These are phyloP conservation scores for Saturnispora mendoncae DNA, from an alignment of 805 yeast genomes.

Conservation along the genomic window DNA sequence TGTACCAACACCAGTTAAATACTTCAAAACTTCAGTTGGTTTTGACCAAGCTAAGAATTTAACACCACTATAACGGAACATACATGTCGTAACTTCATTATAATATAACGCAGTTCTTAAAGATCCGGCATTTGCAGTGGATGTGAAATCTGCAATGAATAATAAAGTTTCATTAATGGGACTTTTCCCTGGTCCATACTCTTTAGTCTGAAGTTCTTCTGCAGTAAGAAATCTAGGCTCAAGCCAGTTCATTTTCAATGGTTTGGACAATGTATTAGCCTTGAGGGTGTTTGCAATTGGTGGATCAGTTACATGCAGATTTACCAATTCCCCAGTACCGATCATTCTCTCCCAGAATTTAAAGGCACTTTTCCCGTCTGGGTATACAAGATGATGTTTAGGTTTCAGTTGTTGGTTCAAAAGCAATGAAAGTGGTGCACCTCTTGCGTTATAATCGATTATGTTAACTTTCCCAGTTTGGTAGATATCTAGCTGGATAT, in stretches of 20 bases:
- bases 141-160: slow-evolving; percentile 24
- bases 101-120: slow-evolving; percentile 29
- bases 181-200: slow-evolving; percentile 6
- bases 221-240: slow-evolving; percentile 23
- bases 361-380: slow-evolving; percentile 16
- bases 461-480: slow-evolving; percentile 34
- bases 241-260: slow-evolving; percentile 38
- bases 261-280: slow-evolving; percentile 17
- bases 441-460: slow-evolving; percentile 53
- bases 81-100: slow-evolving; percentile 23
- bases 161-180: slow-evolving; percentile 24
- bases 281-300: slow-evolving; percentile 14
- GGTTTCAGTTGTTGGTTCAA: slow-evolving; percentile 58
- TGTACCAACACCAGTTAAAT: slow-evolving; percentile 48
- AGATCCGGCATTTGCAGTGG: slow-evolving; percentile 52
- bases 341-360: slow-evolving; percentile 21
- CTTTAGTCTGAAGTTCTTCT: neutral
- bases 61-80: slow-evolving; percentile 42
- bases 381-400: slow-evolving; percentile 47
- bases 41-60: slow-evolving; percentile 65
- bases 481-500: slow-evolving; percentile 28
- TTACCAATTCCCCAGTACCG: slow-evolving; percentile 11
- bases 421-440: slow-evolving; percentile 52
- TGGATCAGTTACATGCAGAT: slow-evolving; percentile 13
- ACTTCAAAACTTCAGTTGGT: slow-evolving; percentile 49